phyloP scores from a whole-genome alignment of 2,329 filamentous ascomycete species.

The Venturia carpophila region DNA sequence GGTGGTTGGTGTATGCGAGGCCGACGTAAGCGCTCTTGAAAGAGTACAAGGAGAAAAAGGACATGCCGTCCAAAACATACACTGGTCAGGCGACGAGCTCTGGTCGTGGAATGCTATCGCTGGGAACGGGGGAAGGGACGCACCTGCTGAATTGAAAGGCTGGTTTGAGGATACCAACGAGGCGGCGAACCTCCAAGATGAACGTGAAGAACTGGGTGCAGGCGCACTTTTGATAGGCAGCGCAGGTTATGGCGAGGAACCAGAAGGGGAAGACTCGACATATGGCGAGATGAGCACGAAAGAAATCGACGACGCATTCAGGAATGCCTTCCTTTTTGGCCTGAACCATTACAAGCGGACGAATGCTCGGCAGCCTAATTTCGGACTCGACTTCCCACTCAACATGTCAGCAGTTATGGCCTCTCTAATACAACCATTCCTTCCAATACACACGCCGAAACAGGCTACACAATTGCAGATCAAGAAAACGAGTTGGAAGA shows the following conservation, averaged over 20 bases:
- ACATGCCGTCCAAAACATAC: constrained; percentile 56
- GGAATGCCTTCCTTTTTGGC: constrained; percentile 56
- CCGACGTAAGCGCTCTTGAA: constrained; percentile 50
- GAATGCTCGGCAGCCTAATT: constrained; percentile 42
- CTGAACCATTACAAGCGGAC: constrained; percentile 52
- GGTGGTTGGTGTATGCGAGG: constrained; percentile 57
- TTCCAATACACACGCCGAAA: constrained; percentile 50
- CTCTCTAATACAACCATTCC: constrained; percentile 56
- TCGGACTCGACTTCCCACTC: constrained; percentile 54
- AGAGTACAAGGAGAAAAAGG: constrained; percentile 54
- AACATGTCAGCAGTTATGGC: constrained; percentile 57
- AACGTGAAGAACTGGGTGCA: constrained; percentile 12
- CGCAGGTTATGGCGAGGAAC: neutral
- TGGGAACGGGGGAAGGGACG: constrained; percentile 44
- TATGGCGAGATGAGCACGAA: constrained; percentile 27
- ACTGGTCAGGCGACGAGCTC: constrained; percentile 63
- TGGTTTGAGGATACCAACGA: constrained; percentile 37
- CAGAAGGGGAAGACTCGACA: constrained; percentile 17
- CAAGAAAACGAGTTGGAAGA: constrained; percentile 65
- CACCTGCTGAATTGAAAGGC: constrained; percentile 47
- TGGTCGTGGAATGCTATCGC: constrained; percentile 52
- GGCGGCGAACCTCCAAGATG: constrained; percentile 27
- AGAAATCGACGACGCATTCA: constrained; percentile 61
- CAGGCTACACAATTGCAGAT: constrained; percentile 54
- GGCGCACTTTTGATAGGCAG: neutral